A percentile compares a stretch with the other conserved stretches of the same genome.
phyloP scores from a whole-genome alignment of 495 filamentous ascomycete species.

The Xylaria cubensis region DNA sequence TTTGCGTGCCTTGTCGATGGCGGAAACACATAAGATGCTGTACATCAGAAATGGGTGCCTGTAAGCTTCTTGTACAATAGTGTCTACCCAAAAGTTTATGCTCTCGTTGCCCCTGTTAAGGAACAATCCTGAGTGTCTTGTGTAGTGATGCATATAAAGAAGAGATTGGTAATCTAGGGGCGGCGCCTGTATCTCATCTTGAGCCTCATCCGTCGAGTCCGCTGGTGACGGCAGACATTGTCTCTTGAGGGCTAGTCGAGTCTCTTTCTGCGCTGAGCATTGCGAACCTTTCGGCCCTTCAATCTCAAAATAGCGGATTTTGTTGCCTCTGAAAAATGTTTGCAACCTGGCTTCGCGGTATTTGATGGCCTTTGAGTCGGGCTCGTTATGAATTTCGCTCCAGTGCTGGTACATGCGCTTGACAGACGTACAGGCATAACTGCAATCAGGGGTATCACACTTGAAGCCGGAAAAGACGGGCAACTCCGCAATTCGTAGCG shows the following conservation, averaged over 20 bases:
- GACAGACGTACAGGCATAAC: conserved; percentile 5
- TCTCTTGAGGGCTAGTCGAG: neutral
- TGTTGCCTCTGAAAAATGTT: conserved; percentile 20
- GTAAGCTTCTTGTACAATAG: neutral
- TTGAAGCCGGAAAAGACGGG: conserved; percentile 15
- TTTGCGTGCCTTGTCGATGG: conserved; percentile 12
- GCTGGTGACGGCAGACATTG: neutral
- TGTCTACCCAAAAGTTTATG: neutral
- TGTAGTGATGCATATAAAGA: conserved; percentile 24
- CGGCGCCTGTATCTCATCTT: neutral
- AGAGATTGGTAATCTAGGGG: conserved; percentile 12
- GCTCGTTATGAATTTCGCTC: conserved; percentile 14
- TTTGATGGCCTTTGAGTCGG: conserved; percentile 17
- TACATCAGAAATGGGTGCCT: conserved; percentile 20
- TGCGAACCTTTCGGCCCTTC: conserved; percentile 11
- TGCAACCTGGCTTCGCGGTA: conserved; percentile 10
- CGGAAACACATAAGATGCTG: conserved; percentile 9
- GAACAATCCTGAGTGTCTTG: neutral
- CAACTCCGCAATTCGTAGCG: neutral
- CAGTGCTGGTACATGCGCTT: conserved; percentile 18
- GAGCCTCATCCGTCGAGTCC: neutral
- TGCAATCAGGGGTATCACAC: conserved; percentile 2
- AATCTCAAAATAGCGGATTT: conserved; percentile 20
- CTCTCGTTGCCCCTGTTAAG: conserved; percentile 21
- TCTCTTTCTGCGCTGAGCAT: neutral